phyloP scores from a whole-genome alignment of 768 basidiomycete genomes.

The Lentinus brumalis region DNA sequence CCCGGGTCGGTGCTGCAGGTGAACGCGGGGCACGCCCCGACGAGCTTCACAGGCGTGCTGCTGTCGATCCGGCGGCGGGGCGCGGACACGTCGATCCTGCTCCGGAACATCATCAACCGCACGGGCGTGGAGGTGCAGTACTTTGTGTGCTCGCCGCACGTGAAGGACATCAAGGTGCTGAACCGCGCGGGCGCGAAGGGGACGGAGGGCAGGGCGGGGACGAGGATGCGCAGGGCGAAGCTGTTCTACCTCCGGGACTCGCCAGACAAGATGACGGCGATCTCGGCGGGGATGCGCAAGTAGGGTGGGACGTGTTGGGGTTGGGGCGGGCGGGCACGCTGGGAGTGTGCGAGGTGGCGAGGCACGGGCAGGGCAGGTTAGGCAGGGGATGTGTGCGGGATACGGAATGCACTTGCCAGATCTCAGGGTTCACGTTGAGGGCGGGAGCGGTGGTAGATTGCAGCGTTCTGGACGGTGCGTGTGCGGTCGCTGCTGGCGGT shows the following conservation, averaged over 20 bases:
- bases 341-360: neutral
- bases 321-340: neutral
- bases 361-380: neutral
- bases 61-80: constrained; percentile 82
- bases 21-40: constrained; percentile 74
- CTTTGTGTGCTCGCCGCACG: constrained; percentile 80
- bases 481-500: constrained; percentile 1
- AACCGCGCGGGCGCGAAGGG: constrained; percentile 48
- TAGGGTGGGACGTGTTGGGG: constrained; percentile 2
- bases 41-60: constrained; percentile 86
- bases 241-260: constrained; percentile 81
- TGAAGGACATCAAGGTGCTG: constrained; percentile 86
- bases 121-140: constrained; percentile 94
- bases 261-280: constrained; percentile 82
- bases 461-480: constrained; percentile 5
- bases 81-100: constrained; percentile 81
- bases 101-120: constrained; percentile 89
- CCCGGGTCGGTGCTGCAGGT: constrained; percentile 90
- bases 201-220: constrained; percentile 42
- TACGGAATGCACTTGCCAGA: neutral
- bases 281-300: constrained; percentile 51
- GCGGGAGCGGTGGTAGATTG: neutral
- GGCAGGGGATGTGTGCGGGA: neutral
- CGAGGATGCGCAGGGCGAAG: constrained; percentile 75
- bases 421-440: neutral